These are phyloP conservation scores for Porphyrellus cyaneotinctus DNA, from an alignment of 768 basidiomycete species.

Conservation along the genomic window DNA sequence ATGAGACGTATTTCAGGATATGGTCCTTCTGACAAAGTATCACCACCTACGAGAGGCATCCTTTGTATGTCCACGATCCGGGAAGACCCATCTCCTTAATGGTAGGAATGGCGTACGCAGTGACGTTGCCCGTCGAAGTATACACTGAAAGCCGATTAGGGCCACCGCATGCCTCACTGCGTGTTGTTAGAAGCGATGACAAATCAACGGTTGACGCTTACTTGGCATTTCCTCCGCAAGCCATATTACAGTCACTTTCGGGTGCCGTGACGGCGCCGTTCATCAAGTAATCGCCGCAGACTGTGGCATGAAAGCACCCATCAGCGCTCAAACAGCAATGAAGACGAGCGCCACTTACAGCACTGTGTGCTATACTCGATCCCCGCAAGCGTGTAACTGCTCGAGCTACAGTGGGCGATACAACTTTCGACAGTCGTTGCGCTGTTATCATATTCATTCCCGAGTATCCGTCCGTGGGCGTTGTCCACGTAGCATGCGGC, in stretches of 20 bases:
- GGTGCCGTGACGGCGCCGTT: constrained; percentile 52
- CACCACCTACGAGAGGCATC: constrained; percentile 56
- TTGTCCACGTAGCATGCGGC: constrained; percentile 72
- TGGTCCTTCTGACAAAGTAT: neutral
- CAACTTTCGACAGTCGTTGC: constrained; percentile 60
- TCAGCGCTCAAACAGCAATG: no score
- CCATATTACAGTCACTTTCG: constrained; percentile 62
- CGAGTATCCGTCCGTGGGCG: constrained; percentile 59
- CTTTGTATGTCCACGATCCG: constrained; percentile 59
- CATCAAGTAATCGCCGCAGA: constrained; percentile 66
- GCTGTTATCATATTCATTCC: constrained; percentile 36
- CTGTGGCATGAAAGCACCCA: constrained; percentile 31
- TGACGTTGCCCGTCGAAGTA: constrained; percentile 46
- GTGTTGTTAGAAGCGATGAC: neutral
- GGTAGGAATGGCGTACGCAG: constrained; percentile 54
- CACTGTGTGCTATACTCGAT: constrained; percentile 57
- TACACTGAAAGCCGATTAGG: constrained; percentile 72
- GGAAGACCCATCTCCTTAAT: constrained; percentile 55
- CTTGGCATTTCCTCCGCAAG: constrained; percentile 66
- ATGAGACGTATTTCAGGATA: neutral
- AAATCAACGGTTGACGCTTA: constrained; percentile 29
- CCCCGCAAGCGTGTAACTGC: constrained; percentile 64
- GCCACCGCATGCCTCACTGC: constrained; percentile 65
- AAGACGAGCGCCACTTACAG: constrained; percentile 36
- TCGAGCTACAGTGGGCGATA: constrained; percentile 49